Percentiles rank a stretch among this genome's conserved stretches.
These are phyloP conservation scores for Aureococcus anophagefferens DNA, from an alignment of 108 stramenopile species.

Conservation along the genomic window DNA sequence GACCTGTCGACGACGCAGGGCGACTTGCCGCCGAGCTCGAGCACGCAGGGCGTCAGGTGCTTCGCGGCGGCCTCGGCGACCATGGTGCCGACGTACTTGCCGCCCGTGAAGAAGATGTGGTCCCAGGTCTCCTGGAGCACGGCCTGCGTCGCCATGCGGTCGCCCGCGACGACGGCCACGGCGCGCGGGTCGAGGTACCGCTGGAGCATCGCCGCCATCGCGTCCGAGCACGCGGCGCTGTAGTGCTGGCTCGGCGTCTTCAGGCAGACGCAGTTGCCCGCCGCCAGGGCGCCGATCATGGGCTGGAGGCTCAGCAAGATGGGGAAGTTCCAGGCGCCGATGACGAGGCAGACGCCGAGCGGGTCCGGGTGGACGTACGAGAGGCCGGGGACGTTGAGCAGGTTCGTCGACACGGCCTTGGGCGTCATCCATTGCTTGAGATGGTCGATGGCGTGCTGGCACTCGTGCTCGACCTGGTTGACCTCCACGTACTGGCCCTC, in stretches of 20 bases:
- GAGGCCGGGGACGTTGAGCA: too few species aligned
- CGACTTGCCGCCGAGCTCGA: conserved; percentile 88
- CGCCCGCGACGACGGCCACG: conserved; percentile 60
- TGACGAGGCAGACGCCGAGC: conserved; percentile 53
- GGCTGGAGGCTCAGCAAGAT: conserved; percentile 47
- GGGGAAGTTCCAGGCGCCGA: conserved; percentile 79
- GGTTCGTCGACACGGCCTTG: too few species aligned
- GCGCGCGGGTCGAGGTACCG: conserved; percentile 57
- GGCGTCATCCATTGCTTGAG: conserved; percentile 24
- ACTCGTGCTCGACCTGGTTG: neutral
- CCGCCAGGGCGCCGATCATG: conserved; percentile 57
- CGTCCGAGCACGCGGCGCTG: conserved; percentile 17
- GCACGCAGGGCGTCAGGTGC: conserved; percentile 66
- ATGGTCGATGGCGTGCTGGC: conserved; percentile 1
- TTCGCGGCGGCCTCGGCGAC: conserved; percentile 62
- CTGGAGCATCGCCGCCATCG: conserved; percentile 38
- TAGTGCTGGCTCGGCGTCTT: conserved; percentile 66
- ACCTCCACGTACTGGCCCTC: conserved; percentile 17
- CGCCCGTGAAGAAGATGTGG: conserved; percentile 78
- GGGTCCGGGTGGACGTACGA: too few species aligned
- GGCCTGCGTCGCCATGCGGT: neutral
- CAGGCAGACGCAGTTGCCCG: conserved; percentile 67
- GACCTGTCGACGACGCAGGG: too few species aligned
- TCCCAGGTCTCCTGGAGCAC: conserved; percentile 42
- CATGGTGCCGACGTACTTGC: conserved; percentile 41